Percentiles rank a stretch among this genome's conserved stretches.
Conservation (phyloP, 1,139 yeast genomes). For the Debaryomyces sp. region DNA sequence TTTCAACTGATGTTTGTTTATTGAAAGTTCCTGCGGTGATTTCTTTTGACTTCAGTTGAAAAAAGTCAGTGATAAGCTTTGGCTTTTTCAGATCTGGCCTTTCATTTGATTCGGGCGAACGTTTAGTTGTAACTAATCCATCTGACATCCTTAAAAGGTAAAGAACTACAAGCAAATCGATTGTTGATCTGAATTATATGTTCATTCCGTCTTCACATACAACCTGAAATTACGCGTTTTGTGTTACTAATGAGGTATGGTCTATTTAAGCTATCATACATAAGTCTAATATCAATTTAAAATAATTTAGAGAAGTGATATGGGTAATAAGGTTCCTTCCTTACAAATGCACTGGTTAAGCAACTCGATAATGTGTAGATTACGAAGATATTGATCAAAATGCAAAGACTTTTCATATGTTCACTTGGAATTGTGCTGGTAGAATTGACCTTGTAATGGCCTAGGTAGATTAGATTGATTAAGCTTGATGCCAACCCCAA, state of each 20-base stretch:
- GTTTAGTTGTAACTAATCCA: background rate
- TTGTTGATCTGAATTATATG: background rate
- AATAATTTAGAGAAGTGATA: slow-evolving; percentile 37
- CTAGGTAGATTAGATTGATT: slow-evolving; percentile 41
- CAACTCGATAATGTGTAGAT: slow-evolving; percentile 37
- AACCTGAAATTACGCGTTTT: slow-evolving; percentile 1
- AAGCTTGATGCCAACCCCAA: slow-evolving; percentile 41
- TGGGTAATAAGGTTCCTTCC: slow-evolving; percentile 47
- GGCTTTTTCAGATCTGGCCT: slow-evolving; percentile 9
- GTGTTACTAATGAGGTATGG: background rate
- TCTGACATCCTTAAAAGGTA: background rate
- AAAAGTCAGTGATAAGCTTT: slow-evolving; percentile 27
- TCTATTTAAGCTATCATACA: background rate
- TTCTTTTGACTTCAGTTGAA: slow-evolving; percentile 16
- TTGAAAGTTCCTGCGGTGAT: background rate
- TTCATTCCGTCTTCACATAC: background rate
- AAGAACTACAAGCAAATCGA: background rate
- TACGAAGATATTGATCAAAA: slow-evolving; percentile 18
- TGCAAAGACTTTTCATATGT: slow-evolving; percentile 12
- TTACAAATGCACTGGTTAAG: slow-evolving; percentile 41
- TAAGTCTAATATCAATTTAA: slow-evolving; percentile 15
- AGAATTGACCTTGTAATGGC: slow-evolving; percentile 28
- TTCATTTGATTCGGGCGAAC: background rate
- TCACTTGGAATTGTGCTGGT: slow-evolving; percentile 23
- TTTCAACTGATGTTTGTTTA: background rate